Evolutionary conservation across 139 green algal species (phyloP), one percentile per base, ranked within the genome.

Genomic region (Trebouxia sp.): DNA sequence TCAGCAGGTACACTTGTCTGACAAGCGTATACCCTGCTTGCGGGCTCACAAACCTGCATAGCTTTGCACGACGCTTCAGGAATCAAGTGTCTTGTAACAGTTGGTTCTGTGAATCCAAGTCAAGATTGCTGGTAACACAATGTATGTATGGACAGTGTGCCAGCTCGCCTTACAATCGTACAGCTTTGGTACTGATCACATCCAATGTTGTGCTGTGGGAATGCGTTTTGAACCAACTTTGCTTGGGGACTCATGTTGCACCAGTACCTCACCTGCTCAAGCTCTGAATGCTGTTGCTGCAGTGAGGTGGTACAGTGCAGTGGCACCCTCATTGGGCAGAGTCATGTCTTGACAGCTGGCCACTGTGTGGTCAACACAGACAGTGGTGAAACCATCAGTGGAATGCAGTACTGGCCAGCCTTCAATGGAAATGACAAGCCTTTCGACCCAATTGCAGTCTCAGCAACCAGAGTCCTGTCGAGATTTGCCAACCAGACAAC

Each of bases 281-380:
- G 26, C 58, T 15, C 26, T 70, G 14, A 41, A 8, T 65, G 15
- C 10, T 43, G n/a, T 69, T 37, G 39, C 6, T 65, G 37, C 43
- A 69, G 38, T 35, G 41, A 42, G 28, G 37, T 69, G 41, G 41
- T 84, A 24, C 48, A 82, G 82, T 85, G 82, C 82, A 80, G 43
- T 39, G 82, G 82, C 32, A 79, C 82, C 15, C 75, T 85, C 0
- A 85, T 85, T 62, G 82, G 82, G 26, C n/a, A 39, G 24, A 43
- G 65, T 24, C 82, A 85, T 32, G 82, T 85, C 28, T 20, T 85
- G 15, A 85, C 82, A 38, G 82, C 82, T 24, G 82, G 38, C 30
- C 82, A 85, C 28, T 85, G 82, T 32, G 75, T 85, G 48, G 66
- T 80, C 9, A 70, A 85, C 66, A 85, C 67, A 32, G 41, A 77